Percentiles rank a stretch among this genome's conserved stretches.
These are phyloP conservation scores for Lachancea kluyveri DNA, from an alignment of 805 yeast genomes.

Conservation along the genomic window DNA sequence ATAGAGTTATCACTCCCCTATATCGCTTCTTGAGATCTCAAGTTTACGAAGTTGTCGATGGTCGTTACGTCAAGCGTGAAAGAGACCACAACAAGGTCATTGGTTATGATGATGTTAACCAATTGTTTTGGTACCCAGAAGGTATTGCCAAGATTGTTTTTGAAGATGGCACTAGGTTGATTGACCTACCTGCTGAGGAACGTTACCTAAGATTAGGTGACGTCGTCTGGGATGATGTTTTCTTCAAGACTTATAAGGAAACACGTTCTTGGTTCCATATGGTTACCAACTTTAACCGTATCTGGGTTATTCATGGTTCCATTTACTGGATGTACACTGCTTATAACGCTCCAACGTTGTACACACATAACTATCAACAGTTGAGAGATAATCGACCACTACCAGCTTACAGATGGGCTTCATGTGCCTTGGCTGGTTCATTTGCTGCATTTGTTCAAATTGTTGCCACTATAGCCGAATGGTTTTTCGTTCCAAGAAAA, in stretches of 20 bases:
- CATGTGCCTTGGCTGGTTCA: slow-evolving; percentile 88
- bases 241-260: slow-evolving; percentile 94
- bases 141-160: slow-evolving; percentile 90
- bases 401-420: slow-evolving; percentile 87
- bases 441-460: slow-evolving; percentile 79
- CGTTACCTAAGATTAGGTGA: slow-evolving; percentile 88
- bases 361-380: slow-evolving; percentile 83
- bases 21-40: slow-evolving; percentile 75
- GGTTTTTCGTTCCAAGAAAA: slow-evolving; percentile 93
- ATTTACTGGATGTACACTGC: slow-evolving; percentile 94
- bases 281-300: slow-evolving; percentile 93
- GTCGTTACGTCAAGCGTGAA: slow-evolving; percentile 80
- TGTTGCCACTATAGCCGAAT: slow-evolving; percentile 82
- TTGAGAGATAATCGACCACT: slow-evolving; percentile 80
- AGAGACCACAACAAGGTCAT: slow-evolving; percentile 73
- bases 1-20: slow-evolving; percentile 87
- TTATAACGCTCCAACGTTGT: slow-evolving; percentile 84
- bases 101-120: slow-evolving; percentile 98
- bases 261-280: slow-evolving; percentile 96
- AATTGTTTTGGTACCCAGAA: slow-evolving; percentile 98
- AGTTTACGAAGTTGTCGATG: slow-evolving; percentile 75
- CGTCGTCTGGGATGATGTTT: slow-evolving; percentile 84
- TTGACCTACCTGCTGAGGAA: slow-evolving; percentile 84
- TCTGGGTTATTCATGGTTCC: slow-evolving; percentile 90
- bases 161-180: slow-evolving; percentile 87